A percentile compares a stretch with the other conserved stretches of the same genome.
These are phyloP conservation scores for Penicillium psychrofluorescens DNA, from an alignment of 495 filamentous ascomycete species.

Conservation along the genomic window DNA sequence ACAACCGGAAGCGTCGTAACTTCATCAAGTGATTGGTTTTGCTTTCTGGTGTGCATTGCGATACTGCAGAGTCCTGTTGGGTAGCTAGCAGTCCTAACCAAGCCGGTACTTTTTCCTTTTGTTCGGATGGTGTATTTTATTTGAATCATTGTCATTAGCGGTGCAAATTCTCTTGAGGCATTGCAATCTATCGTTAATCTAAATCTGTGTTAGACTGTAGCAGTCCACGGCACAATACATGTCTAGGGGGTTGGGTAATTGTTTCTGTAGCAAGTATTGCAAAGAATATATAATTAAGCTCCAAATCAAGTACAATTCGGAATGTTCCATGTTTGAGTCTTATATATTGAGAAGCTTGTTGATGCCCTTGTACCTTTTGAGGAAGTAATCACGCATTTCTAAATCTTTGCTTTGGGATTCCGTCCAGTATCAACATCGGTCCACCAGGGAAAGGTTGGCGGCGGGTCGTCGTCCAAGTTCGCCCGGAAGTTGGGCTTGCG, in stretches of 20 bases:
- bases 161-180: conserved; percentile 12
- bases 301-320: too few relatives aligned
- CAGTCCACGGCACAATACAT: too few relatives aligned
- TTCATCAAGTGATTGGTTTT: conserved; percentile 36
- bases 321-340: too few relatives aligned
- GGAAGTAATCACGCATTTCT: too few relatives aligned
- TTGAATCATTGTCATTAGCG: conserved; percentile 24
- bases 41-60: conserved; percentile 8
- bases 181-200: conserved; percentile 10
- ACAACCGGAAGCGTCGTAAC: conserved; percentile 79
- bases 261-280: too few relatives aligned
- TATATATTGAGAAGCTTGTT: too few relatives aligned
- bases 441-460: conserved; percentile 24
- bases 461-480: conserved; percentile 24
- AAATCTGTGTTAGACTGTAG: too few relatives aligned
- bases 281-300: too few relatives aligned
- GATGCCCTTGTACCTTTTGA: too few relatives aligned
- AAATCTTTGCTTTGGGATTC: conserved; percentile 11
- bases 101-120: conserved; percentile 12
- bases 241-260: too few relatives aligned
- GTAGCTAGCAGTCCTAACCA: conserved; percentile 1
- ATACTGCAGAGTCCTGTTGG: conserved; percentile 10
- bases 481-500: conserved; percentile 44
- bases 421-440: conserved; percentile 23
- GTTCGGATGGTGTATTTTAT: conserved; percentile 16